Base-by-base conservation (phyloP, 169 alveolate species). In the Neospora caninum region DNA sequence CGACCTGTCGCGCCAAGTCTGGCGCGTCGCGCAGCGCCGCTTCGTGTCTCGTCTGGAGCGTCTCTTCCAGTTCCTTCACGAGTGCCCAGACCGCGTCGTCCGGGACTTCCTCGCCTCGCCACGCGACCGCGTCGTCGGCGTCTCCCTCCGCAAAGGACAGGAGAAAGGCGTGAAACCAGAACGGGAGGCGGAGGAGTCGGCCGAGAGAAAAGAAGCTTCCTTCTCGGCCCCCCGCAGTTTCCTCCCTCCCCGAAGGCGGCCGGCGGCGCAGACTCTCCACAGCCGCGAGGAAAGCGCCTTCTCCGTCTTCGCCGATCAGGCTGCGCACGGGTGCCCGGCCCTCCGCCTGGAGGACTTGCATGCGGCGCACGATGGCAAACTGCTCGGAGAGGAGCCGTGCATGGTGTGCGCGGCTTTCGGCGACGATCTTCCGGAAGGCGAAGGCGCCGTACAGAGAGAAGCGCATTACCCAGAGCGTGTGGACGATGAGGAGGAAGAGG, bases 391-490 rank as follows among this genome's bases (percentile, higher is more conserved):
- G 25, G 43, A 82, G 42, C 25, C 64, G 89, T 4, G 54, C 67
- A 9, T 82, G 69, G 89, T 82, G 41, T 13, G 41, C 53, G 43
- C 64, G 53, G 34, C 38, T 38, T 10, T 82, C 89, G 31, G 69
- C 64, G 41, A 41, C 89, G 89, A 82, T 27, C 16, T 10, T 0
- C 64, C 64, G 54, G 38, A 41, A 43, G 64, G 89, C 53, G 69
- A 82, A 38, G 54, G 89, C 53, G 2, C 43, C 89, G 31, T 6
- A 82, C 41, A 82, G 89, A 18, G 89, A 20, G 64, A 42, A 43
- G 41, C 89, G 89, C 89, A 82, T 82, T 31, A 9, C 38, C 89
- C 89, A 82, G 53, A 38, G 38, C 22, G 69, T 31, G 69, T 18
- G 39, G 89, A 38, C 13, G 38, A 38, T 4, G 38, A 38, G 67